Evolutionary conservation across 202 grass and related monocot species (phyloP).

Genomic region (Musa balbisiana): DNA sequence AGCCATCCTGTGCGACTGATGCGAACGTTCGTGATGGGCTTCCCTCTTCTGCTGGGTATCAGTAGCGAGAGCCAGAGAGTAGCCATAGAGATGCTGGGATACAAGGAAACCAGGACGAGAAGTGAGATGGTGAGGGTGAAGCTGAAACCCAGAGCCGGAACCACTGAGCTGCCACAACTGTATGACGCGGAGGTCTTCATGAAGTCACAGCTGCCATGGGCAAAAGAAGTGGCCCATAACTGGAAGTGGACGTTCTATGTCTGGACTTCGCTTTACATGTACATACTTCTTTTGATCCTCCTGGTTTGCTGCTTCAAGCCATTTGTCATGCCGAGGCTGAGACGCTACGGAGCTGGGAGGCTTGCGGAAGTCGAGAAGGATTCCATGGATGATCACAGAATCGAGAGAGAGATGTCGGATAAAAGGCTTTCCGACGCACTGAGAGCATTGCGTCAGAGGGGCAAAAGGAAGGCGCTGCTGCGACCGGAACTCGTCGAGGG

Average conservation of each 20-base stretch:
- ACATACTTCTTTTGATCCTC: constrained; percentile 29
- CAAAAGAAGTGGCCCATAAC: constrained; percentile 27
- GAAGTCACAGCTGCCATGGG: constrained; percentile 31
- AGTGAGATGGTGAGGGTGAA: constrained; percentile 25
- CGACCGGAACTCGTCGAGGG: constrained; percentile 9
- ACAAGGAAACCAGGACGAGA: constrained; percentile 22
- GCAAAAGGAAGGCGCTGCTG: constrained; percentile 11
- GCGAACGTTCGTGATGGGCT: constrained; percentile 22
- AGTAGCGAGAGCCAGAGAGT: constrained; percentile 27
- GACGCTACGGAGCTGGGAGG: background rate
- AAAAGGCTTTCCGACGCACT: background rate
- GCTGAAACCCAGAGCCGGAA: constrained; percentile 35
- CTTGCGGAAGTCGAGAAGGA: background rate
- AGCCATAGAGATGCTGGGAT: constrained; percentile 26
- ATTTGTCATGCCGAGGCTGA: constrained; percentile 6
- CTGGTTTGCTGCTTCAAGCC: constrained; percentile 31
- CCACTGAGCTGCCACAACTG: constrained; percentile 35
- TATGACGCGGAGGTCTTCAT: constrained; percentile 28
- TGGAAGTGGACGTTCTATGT: constrained; percentile 38
- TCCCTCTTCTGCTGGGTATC: constrained; percentile 35
- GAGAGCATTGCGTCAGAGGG: constrained; percentile 13
- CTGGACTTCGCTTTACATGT: constrained; percentile 32
- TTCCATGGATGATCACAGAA: constrained; percentile 3
- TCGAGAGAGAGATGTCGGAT: constrained; percentile 3
- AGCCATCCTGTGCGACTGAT: constrained; percentile 32